Evolutionary conservation across 257 asterid species (phyloP).

Genomic region (Fraxinus anomala): DNA sequence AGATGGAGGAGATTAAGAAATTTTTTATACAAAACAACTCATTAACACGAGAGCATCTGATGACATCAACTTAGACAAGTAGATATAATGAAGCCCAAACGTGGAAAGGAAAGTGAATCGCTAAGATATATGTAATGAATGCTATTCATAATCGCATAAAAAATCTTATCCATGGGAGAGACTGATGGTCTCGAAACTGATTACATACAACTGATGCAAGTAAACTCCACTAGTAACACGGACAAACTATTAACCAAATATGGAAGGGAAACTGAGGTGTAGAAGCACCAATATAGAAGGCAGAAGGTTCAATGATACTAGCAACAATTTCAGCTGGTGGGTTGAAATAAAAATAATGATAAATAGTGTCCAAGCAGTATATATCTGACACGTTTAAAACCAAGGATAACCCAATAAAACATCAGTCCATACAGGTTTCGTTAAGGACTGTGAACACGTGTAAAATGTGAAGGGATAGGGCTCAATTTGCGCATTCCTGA

Average conservation of each 20-base stretch:
- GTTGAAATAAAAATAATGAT: not conserved
- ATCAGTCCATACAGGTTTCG: not conserved
- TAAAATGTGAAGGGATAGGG: slow-evolving; percentile 6
- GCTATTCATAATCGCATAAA: not conserved
- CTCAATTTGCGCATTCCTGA: not conserved
- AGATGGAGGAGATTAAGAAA: not conserved
- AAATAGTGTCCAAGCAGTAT: not conserved
- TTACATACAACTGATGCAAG: not conserved
- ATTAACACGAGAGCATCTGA: not conserved
- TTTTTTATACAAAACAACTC: not conserved
- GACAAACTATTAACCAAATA: not conserved
- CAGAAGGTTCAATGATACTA: not conserved
- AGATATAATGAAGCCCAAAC: not conserved
- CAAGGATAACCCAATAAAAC: not conserved
- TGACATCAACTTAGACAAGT: not conserved
- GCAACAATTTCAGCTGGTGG: not conserved
- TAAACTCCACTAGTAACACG: not conserved
- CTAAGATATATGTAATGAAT: not conserved
- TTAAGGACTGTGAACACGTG: not conserved
- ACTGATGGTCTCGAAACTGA: slow-evolving; percentile 16
- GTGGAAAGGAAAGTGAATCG: slow-evolving; percentile 1
- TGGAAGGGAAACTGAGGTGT: not conserved
- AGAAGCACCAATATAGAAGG: not conserved
- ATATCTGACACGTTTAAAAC: not conserved
- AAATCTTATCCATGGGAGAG: not conserved